Conservation (phyloP, 495 filamentous ascomycete genomes). For the Aspergillus indologenus region DNA sequence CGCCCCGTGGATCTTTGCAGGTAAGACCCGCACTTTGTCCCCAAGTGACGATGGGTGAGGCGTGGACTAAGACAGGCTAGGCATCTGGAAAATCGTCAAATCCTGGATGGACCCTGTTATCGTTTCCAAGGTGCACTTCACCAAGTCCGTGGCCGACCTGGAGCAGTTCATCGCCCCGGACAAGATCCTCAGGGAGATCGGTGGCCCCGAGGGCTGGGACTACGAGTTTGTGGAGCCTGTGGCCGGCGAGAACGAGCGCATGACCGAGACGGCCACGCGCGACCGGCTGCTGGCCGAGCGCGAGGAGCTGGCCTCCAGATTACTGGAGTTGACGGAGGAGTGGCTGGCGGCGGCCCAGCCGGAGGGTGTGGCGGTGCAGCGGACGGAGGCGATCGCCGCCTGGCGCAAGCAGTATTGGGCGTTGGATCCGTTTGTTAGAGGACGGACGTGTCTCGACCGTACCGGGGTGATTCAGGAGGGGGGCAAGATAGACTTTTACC, state of each 20-base stretch:
- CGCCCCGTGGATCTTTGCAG: slow-evolving; percentile 91
- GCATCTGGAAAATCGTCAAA: slow-evolving; percentile 80
- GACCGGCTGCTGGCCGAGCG: slow-evolving; percentile 58
- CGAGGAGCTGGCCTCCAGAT: slow-evolving; percentile 58
- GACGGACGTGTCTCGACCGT: slow-evolving; percentile 67
- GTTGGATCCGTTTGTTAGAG: slow-evolving; percentile 72
- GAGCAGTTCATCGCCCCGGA: slow-evolving; percentile 65
- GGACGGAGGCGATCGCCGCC: slow-evolving; percentile 56
- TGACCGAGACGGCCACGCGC: slow-evolving; percentile 61
- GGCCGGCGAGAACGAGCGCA: slow-evolving; percentile 64
- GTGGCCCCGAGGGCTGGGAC: slow-evolving; percentile 76
- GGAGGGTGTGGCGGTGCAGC: slow-evolving; percentile 36
- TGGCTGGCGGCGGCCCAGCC: slow-evolving; percentile 59
- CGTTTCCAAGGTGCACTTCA: slow-evolving; percentile 90
- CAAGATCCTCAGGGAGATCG: slow-evolving; percentile 72
- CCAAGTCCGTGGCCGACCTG: slow-evolving; percentile 71
- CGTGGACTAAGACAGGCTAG: slow-evolving; percentile 31
- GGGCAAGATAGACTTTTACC: slow-evolving; percentile 65
- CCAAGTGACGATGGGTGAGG: background rate
- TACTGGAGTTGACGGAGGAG: slow-evolving; percentile 61
- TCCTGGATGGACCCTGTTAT: slow-evolving; percentile 97
- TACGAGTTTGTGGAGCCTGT: slow-evolving; percentile 79
- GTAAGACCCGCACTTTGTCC: slow-evolving; percentile 42
- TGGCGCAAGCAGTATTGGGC: slow-evolving; percentile 79
- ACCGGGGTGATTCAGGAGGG: slow-evolving; percentile 60